These are phyloP conservation scores for Geoglossum cookeanum DNA, from an alignment of 2,329 filamentous ascomycete species.

Conservation along the genomic window DNA sequence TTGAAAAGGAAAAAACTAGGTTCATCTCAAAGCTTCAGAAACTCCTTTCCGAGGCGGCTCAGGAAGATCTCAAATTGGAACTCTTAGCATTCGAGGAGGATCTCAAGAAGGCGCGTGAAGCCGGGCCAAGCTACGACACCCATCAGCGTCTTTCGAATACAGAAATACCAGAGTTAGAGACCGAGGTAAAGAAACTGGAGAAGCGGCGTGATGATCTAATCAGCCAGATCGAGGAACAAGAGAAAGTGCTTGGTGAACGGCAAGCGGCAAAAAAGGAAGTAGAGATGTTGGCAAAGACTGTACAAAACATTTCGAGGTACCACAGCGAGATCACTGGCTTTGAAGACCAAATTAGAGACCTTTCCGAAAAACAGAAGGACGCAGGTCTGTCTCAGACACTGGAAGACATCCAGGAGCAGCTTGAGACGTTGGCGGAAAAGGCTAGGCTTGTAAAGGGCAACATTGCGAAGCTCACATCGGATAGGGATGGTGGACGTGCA, in stretches of 20 bases:
- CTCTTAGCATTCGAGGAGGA: conserved; percentile 41
- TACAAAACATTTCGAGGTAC: conserved; percentile 56
- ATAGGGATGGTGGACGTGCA: conserved; percentile 52
- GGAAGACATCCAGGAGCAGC: conserved; percentile 67
- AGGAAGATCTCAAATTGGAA: conserved; percentile 40
- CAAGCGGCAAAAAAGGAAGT: conserved; percentile 50
- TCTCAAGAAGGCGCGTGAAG: conserved; percentile 40
- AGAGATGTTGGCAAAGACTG: conserved; percentile 56
- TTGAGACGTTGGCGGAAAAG: conserved; percentile 47
- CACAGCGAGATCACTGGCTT: conserved; percentile 52
- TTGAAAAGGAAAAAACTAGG: conserved; percentile 38
- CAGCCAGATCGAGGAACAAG: conserved; percentile 37
- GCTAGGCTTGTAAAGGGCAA: conserved; percentile 42
- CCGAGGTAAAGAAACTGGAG: conserved; percentile 37
- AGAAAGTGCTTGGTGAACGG: conserved; percentile 43
- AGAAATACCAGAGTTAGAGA: conserved; percentile 51
- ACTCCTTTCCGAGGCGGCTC: conserved; percentile 29
- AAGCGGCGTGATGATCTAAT: conserved; percentile 21
- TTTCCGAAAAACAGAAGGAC: conserved; percentile 52
- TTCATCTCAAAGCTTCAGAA: conserved; percentile 46
- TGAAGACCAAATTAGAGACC: conserved; percentile 52
- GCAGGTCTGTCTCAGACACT: conserved; percentile 46
- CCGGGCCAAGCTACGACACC: conserved; percentile 50
- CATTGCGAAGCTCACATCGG: conserved; percentile 44
- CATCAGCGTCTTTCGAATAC: conserved; percentile 46